Percentiles rank a stretch among this genome's conserved stretches.
Evolutionary conservation across 83 land plant species (phyloP).

Genomic region (Diphasiastrum complanatum): DNA sequence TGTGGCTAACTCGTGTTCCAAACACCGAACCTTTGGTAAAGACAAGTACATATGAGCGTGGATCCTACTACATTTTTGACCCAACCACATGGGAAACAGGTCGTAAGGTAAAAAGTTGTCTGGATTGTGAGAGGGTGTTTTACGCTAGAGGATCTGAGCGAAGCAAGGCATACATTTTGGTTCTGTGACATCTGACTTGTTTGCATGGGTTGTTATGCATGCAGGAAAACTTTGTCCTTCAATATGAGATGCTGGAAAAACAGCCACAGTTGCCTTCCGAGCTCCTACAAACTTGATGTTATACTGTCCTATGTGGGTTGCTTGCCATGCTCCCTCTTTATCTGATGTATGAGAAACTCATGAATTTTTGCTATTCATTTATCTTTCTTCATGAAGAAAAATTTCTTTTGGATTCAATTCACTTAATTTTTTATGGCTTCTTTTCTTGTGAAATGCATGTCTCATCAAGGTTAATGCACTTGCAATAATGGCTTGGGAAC

Average conservation of each 20-base stretch:
- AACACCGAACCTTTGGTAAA: constrained; percentile 68
- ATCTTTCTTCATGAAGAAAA: too few species aligned
- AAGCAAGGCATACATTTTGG: background rate
- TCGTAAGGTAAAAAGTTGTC: constrained; percentile 56
- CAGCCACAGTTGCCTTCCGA: constrained; percentile 49
- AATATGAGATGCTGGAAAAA: constrained; percentile 65
- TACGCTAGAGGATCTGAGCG: background rate
- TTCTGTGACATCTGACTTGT: background rate
- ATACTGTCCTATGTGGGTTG: too few species aligned
- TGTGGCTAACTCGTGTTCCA: constrained; percentile 58
- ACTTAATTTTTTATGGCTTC: too few species aligned
- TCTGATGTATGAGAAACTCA: too few species aligned
- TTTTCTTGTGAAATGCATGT: too few species aligned
- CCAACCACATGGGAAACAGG: constrained; percentile 54
- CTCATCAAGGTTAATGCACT: too few species aligned
- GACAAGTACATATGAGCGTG: constrained; percentile 62
- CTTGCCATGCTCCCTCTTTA: too few species aligned
- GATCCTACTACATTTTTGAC: constrained; percentile 73
- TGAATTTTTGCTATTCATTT: too few species aligned
- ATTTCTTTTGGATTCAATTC: too few species aligned
- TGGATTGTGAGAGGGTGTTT: background rate
- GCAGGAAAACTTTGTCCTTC: constrained; percentile 82
- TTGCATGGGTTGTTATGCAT: background rate
- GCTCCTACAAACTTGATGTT: too few species aligned
- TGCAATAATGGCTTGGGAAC: too few species aligned